phyloP scores from a whole-genome alignment of 371 early-diverging fungal genomes.

The Mortierella sp. region DNA sequence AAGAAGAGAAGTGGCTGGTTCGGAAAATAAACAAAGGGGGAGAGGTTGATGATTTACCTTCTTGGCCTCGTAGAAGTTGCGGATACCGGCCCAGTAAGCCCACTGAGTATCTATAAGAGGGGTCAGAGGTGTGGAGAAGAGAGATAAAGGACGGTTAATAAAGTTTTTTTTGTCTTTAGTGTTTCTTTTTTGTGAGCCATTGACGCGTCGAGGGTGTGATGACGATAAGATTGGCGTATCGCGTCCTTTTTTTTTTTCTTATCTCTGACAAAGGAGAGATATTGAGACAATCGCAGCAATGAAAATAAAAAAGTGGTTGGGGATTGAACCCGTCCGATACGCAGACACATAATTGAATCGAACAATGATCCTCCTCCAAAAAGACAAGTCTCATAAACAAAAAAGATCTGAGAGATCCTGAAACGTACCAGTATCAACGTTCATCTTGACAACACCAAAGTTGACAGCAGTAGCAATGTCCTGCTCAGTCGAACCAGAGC shows the following conservation, averaged over 20 bases:
- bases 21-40: background rate
- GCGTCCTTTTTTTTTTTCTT: background rate
- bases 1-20: background rate
- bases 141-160: constrained; percentile 19
- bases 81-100: constrained; percentile 58
- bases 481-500: constrained; percentile 86
- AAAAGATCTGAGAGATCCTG: background rate
- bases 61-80: constrained; percentile 46
- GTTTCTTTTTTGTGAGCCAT: constrained; percentile 2
- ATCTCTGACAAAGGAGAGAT: constrained; percentile 1
- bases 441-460: constrained; percentile 95
- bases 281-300: constrained; percentile 6
- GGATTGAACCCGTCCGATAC: background rate
- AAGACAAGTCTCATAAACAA: constrained; percentile 7
- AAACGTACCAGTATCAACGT: constrained; percentile 84
- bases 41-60: constrained; percentile 15
- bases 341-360: background rate
- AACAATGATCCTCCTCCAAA: background rate
- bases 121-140: background rate
- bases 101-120: constrained; percentile 37
- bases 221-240: constrained; percentile 12
- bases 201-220: constrained; percentile 7
- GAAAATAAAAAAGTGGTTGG: background rate
- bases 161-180: background rate
- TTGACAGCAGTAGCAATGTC: constrained; percentile 89